A percentile compares a stretch with the other conserved stretches of the same genome.
phyloP scores from a whole-genome alignment of 495 filamentous ascomycete species.

The Neurospora sp. region DNA sequence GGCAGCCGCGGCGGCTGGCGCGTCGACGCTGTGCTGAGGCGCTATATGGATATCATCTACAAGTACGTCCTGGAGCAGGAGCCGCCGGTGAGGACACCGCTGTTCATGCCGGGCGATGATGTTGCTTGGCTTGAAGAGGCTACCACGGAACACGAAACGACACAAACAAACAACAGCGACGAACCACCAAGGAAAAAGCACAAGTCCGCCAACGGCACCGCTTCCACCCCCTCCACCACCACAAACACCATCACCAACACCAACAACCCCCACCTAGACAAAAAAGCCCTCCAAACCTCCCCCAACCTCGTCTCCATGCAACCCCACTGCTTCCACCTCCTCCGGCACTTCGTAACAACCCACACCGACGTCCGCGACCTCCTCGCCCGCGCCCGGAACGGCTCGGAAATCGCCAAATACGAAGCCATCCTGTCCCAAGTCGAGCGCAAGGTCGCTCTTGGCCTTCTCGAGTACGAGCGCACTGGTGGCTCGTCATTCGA shows the following conservation, averaged over 20 bases:
- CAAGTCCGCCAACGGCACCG: slow-evolving; percentile 25
- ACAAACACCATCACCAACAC: not conserved
- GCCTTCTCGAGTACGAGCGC: slow-evolving; percentile 58
- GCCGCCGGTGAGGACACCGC: slow-evolving; percentile 52
- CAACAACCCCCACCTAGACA: not conserved
- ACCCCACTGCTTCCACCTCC: slow-evolving; percentile 84
- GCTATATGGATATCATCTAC: slow-evolving; percentile 86
- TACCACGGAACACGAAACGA: too few relatives aligned
- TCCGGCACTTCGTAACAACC: slow-evolving; percentile 63
- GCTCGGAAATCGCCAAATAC: slow-evolving; percentile 52
- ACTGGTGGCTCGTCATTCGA: slow-evolving; percentile 42
- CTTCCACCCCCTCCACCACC: not conserved
- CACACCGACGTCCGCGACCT: slow-evolving; percentile 76
- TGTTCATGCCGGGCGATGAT: slow-evolving; percentile 64
- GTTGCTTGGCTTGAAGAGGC: slow-evolving; percentile 20
- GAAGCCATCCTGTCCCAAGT: slow-evolving; percentile 51
- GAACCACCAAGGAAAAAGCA: slow-evolving; percentile 46
- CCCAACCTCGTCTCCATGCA: slow-evolving; percentile 80
- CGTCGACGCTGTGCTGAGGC: slow-evolving; percentile 74
- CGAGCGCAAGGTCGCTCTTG: slow-evolving; percentile 60
- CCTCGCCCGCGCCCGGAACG: slow-evolving; percentile 53
- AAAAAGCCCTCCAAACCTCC: slow-evolving; percentile 36
- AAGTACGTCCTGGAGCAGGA: slow-evolving; percentile 54
- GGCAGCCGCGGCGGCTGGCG: slow-evolving; percentile 72
- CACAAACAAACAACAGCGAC: slow-evolving; percentile 20